A percentile compares a stretch with the other conserved stretches of the same genome.
Conservation (phyloP, 1,139 yeast genomes). For the Sugiyamaella xylanicola region DNA sequence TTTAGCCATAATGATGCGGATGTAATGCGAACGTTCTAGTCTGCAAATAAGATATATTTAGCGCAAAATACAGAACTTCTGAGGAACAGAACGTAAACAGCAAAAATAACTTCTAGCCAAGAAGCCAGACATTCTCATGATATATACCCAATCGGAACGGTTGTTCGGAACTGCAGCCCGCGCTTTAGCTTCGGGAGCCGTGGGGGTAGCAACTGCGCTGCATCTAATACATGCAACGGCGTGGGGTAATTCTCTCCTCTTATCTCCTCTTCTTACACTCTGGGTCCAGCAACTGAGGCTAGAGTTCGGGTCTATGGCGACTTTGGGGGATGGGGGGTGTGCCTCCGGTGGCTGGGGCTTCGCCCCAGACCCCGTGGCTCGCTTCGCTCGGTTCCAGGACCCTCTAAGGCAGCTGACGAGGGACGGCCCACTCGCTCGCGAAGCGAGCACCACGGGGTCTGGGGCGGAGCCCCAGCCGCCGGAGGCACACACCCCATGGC, state of each 20-base stretch:
- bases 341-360: background rate
- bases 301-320: background rate
- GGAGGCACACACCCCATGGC: background rate
- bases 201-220: background rate
- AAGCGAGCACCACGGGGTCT: background rate
- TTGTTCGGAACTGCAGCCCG: too few species aligned
- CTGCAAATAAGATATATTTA: too few species aligned
- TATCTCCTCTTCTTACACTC: too few species aligned
- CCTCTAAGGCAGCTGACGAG: too few species aligned
- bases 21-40: too few species aligned
- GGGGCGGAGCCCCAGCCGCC: background rate
- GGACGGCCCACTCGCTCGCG: background rate
- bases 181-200: background rate
- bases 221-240: background rate
- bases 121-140: background rate
- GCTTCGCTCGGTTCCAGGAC: background rate
- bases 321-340: background rate
- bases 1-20: too few species aligned
- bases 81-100: too few species aligned
- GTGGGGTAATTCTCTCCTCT: background rate
- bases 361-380: background rate
- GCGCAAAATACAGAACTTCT: too few species aligned
- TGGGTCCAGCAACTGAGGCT: too few species aligned
- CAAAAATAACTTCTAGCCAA: background rate
- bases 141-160: background rate